Conservation (phyloP, 805 yeast genomes). For the Kuraishia ogatae region DNA sequence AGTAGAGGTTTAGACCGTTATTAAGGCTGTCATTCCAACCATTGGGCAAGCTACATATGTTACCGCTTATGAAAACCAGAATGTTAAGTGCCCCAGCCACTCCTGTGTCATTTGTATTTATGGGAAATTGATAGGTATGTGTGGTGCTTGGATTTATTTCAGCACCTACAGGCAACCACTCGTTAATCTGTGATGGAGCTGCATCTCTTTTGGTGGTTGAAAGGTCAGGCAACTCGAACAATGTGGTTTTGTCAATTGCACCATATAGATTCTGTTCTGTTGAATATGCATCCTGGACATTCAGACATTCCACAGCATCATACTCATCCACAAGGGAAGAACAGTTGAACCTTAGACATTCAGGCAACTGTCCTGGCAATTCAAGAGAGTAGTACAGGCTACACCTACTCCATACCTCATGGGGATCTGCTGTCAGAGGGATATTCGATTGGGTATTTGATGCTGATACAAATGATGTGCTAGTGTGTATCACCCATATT, state of each 20-base stretch:
- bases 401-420: background rate
- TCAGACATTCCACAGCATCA: background rate
- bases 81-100: constrained; percentile 36
- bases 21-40: constrained; percentile 4
- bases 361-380: background rate
- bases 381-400: background rate
- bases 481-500: background rate
- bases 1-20: constrained; percentile 18
- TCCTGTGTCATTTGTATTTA: constrained; percentile 33
- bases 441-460: background rate
- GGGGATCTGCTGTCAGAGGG: background rate
- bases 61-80: constrained; percentile 42
- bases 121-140: constrained; percentile 33
- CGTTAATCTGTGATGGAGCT: constrained; percentile 3
- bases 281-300: background rate
- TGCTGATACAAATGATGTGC: background rate
- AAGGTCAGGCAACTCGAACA: background rate
- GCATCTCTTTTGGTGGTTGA: background rate
- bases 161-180: constrained; percentile 15
- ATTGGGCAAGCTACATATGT: constrained; percentile 31
- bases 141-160: constrained; percentile 26
- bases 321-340: background rate
- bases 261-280: background rate
- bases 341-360: background rate
- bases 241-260: background rate